phyloP scores from a whole-genome alignment of 805 yeast species.

The Allodekkera sacchari region DNA sequence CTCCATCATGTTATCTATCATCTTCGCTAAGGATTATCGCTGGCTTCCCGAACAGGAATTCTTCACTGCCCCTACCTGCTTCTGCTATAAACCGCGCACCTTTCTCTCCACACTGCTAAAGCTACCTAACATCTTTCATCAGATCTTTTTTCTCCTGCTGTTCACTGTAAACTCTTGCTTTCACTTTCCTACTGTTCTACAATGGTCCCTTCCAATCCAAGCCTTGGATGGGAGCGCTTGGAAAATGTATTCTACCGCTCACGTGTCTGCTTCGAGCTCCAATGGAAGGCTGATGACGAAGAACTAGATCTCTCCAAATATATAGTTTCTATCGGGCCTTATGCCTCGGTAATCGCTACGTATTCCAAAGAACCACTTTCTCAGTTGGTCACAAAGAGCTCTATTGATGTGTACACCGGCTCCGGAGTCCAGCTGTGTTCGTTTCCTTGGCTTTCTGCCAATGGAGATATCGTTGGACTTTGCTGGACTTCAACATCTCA shows the following conservation, averaged over 20 bases:
- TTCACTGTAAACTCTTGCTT: no score
- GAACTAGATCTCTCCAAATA: slow-evolving; percentile 30
- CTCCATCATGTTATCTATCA: no score
- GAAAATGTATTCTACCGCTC: slow-evolving; percentile 61
- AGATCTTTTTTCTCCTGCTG: no score
- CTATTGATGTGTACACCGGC: slow-evolving; percentile 26
- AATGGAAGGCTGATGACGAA: slow-evolving; percentile 2
- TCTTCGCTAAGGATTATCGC: no score
- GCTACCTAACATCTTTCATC: no score
- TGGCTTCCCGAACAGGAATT: no score
- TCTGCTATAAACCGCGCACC: no score
- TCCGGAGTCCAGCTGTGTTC: slow-evolving; percentile 23
- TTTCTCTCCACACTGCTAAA: no score
- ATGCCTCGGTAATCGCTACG: slow-evolving; percentile 49
- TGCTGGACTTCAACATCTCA: slow-evolving; percentile 47
- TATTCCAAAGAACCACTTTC: slow-evolving; percentile 13
- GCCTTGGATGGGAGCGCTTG: slow-evolving; percentile 65
- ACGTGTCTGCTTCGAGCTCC: slow-evolving; percentile 41
- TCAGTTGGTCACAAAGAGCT: slow-evolving; percentile 1
- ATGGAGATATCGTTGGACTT: slow-evolving; percentile 45
- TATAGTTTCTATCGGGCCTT: slow-evolving; percentile 40
- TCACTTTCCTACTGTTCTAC: no score
- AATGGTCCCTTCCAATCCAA: slow-evolving; percentile 23
- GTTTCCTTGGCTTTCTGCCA: slow-evolving; percentile 37
- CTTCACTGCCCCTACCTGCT: no score